phyloP scores from a whole-genome alignment of 768 basidiomycete species.

The Lanmaoa pseudosensibilis region DNA sequence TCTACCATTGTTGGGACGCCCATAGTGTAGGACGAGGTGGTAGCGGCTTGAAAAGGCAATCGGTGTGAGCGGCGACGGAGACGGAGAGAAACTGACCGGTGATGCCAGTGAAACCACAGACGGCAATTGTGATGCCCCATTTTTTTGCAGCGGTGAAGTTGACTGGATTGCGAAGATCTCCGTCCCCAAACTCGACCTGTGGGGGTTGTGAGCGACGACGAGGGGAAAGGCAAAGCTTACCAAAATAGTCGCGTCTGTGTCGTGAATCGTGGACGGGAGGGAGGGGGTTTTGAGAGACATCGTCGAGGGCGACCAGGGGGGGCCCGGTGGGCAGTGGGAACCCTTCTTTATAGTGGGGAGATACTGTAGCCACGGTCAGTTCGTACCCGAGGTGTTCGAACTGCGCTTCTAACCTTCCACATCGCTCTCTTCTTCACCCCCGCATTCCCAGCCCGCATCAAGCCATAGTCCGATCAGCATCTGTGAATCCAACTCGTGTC shows the following conservation, averaged over 20 bases:
- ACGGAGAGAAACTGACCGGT: constrained; percentile 24
- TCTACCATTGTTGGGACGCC: constrained; percentile 57
- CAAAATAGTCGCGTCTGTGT: constrained; percentile 10
- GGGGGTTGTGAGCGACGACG: constrained; percentile 1
- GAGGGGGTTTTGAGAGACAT: constrained; percentile 16
- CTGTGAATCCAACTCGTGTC: constrained; percentile 11
- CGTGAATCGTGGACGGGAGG: constrained; percentile 18
- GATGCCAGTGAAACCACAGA: constrained; percentile 35
- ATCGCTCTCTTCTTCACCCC: constrained; percentile 3
- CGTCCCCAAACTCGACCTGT: constrained; percentile 42
- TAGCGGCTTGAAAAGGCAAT: constrained; percentile 40
- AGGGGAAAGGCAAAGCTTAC: constrained; percentile 3
- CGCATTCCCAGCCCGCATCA: neutral
- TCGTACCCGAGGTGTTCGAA: constrained; percentile 3
- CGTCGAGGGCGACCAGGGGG: neutral
- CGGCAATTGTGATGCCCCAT: constrained; percentile 41
- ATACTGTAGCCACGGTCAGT: constrained; percentile 10
- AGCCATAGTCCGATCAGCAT: constrained; percentile 2
- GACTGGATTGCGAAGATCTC: constrained; percentile 41
- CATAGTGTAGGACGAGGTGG: constrained; percentile 52
- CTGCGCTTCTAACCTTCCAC: neutral
- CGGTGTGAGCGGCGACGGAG: neutral
- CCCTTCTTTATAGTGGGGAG: constrained; percentile 14
- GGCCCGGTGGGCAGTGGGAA: neutral
- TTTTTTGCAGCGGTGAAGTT: constrained; percentile 40